Evolutionary conservation across 2,329 filamentous ascomycete genomes (phyloP).

Genomic region (Ophiostoma sp.): DNA sequence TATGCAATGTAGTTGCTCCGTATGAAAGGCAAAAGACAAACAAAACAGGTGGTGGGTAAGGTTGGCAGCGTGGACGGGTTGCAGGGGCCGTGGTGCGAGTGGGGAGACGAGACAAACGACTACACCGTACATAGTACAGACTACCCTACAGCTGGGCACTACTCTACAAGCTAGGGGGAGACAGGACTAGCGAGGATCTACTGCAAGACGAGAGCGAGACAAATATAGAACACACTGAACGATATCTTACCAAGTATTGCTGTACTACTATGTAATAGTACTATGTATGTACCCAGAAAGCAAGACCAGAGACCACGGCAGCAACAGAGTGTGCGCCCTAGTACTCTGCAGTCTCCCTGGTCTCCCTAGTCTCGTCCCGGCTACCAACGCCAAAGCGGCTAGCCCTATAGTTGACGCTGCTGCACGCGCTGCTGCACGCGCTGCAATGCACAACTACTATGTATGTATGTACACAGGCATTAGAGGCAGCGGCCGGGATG

Average conservation of each 20-base stretch:
- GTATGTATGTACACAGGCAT: neutral
- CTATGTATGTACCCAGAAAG: no score
- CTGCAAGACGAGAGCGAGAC: neutral
- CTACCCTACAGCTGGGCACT: neutral
- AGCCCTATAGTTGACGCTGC: neutral
- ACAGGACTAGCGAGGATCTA: neutral
- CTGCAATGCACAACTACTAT: neutral
- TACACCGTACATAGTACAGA: neutral
- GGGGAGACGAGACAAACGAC: conserved; percentile 11
- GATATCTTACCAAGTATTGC: neutral
- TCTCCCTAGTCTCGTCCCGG: neutral
- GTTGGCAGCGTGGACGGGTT: conserved; percentile 11
- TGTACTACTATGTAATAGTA: no score
- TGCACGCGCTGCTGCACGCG: neutral
- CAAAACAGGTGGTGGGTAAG: conserved; percentile 17
- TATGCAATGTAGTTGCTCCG: neutral
- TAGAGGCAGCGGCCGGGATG: conserved; percentile 15
- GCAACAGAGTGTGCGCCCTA: neutral
- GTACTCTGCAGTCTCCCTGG: no score
- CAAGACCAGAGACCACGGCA: neutral
- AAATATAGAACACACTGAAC: conserved; percentile 1
- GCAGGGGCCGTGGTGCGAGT: conserved; percentile 6
- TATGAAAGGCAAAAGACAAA: neutral
- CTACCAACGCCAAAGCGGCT: neutral
- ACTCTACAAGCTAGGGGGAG: neutral